Evolutionary conservation across 2,329 filamentous ascomycete species (phyloP), one percentile per base, ranked within the genome.

Genomic region (Xylaria digitata): DNA sequence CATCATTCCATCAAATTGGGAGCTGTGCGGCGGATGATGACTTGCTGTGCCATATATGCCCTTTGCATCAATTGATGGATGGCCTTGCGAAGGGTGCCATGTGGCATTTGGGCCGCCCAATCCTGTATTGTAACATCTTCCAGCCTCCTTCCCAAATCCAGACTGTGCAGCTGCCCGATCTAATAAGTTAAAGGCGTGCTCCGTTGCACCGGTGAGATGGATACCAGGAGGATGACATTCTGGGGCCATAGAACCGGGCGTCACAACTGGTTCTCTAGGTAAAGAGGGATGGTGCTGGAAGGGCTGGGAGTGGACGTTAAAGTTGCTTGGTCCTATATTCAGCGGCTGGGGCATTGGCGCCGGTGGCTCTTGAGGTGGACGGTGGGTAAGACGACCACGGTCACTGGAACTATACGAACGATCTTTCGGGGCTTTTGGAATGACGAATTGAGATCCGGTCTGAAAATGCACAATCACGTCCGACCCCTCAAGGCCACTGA

Each of bases 381-480:
- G 30, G 6, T 32, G 34, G 5, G 26, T 6, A 7, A 2, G 5
- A 32, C 17, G 30, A 50, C 6, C 3, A n/a, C n/a, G n/a, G n/a
- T n/a, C n/a, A n/a, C n/a, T n/a, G n/a, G n/a, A n/a, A n/a, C n/a
- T n/a, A n/a, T n/a, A n/a, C n/a, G n/a, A n/a, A n/a, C n/a, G n/a
- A n/a, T n/a, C n/a, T n/a, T n/a, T n/a, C n/a, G n/a, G 26, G 26
- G 45, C n/a, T 46, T 53, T 17, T 3, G 54, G 43, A 7, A 11
- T 34, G 30, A 57, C 61, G 40, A 66, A 68, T 17, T 66, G 66
- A 37, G 66, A 68, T 19, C 66, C 66, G 1, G 30, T 49, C 3
- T 42, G 54, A 45, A 60, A 63, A 2, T 53, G 8, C 19, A 60
- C 54, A 11, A 0, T 13, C 15, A 66, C 1, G 1, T 15, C 11